These are phyloP conservation scores for Cercophora samala DNA, from an alignment of 495 filamentous ascomycete genomes.

Conservation along the genomic window DNA sequence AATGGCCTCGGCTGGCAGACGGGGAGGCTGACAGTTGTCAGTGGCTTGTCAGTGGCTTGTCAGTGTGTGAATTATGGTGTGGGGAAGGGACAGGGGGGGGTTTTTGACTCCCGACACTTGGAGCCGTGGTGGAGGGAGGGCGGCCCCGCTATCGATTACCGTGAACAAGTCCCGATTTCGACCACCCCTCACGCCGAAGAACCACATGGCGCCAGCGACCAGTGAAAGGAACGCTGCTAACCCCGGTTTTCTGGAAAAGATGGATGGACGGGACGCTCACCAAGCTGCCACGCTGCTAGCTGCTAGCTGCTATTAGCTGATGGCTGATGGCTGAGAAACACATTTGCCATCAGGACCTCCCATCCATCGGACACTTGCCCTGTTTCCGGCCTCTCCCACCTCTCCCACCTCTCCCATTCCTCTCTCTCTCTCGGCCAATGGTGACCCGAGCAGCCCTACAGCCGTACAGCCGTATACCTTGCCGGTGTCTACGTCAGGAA, in stretches of 20 bases:
- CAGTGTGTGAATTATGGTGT: background rate
- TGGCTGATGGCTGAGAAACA: background rate
- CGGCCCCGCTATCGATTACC: conserved; percentile 45
- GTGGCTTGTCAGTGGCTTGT: no score
- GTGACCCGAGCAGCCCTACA: background rate
- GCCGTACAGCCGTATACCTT: background rate
- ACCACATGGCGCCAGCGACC: conserved; percentile 3
- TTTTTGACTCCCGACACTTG: conserved; percentile 18
- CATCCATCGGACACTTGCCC: background rate
- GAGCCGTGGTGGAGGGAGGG: conserved; percentile 29
- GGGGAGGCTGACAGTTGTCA: background rate
- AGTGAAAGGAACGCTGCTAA: no score
- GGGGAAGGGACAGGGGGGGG: background rate
- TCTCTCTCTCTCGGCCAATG: background rate
- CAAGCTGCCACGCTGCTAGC: no score
- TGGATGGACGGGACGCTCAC: background rate
- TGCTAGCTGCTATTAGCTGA: background rate
- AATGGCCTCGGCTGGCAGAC: background rate
- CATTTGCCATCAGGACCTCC: no score
- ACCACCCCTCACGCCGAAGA: conserved; percentile 24
- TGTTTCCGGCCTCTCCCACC: background rate
- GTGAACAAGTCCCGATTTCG: conserved; percentile 36
- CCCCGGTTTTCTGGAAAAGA: conserved; percentile 20
- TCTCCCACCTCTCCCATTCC: no score
- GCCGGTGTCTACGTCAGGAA: conserved; percentile 1